Evolutionary conservation across 768 basidiomycete genomes (phyloP), one percentile per base, ranked within the genome.

Genomic region (Phlebiopsis flavidoalba): DNA sequence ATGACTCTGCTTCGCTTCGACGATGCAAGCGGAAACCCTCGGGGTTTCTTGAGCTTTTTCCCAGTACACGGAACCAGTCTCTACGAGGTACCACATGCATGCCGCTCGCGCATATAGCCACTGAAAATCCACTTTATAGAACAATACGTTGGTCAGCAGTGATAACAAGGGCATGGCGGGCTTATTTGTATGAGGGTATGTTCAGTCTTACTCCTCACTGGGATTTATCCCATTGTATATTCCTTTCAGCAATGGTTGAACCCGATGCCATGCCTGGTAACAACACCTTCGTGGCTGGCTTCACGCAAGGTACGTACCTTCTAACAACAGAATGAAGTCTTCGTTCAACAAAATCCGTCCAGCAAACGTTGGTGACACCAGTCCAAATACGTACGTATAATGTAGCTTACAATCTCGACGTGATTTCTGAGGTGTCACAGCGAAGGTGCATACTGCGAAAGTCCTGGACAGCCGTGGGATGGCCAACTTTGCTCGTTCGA

Each of bases 111-210:
- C 50, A 24, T 26, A 11, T 8, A 26, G 40, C 15, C 11, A 5
- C 35, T 37, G 26, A 14, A 15, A 36, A 36, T 10, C 10, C 10
- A 21, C 11, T 17, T 49, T 10, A 26, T 63, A 91, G 88, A 93
- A 92, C 69, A 92, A 91, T 63, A 91, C 89, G 0, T 75, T 91
- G n/a, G 81, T 92, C 33, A 91, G 88, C 70, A 73, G 80, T 3
- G 91, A 92, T 72, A 92, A 92, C 76, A 92, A 93, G 70, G 91
- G 91, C 45, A 91, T 92, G 88, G 89, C 90, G 3, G n/a, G 89
- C 89, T 8, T 87, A 82, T 70, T 69, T 91, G 17, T 93, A 89
- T 62, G 91, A 92, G 78, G 74, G 87, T 87, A 60, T 53, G 79
- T 59, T 21, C 4, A 10, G 8, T 2, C 15, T 8, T 43, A n/a